Base-by-base conservation (phyloP, 495 filamentous ascomycete genomes). In the Xylaria palmicola region DNA sequence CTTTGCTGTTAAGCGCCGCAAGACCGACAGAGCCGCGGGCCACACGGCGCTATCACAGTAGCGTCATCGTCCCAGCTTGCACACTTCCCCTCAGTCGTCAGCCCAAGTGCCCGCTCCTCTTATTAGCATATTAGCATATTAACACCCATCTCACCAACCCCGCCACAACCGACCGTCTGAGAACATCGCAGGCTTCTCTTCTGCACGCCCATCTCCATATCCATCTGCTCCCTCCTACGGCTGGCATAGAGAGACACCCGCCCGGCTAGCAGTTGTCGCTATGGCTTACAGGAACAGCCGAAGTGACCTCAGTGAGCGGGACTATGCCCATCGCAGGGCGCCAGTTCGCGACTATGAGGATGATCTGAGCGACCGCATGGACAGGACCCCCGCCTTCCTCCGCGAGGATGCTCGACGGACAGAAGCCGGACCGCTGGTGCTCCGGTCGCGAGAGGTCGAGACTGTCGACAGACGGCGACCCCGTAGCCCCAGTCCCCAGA, bases 371-470 rank as follows among this genome's bases (percentile, higher is more conserved):
- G 73, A 72, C 39, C 62, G 62, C 17, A 57, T 54, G 19, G 63
- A 67, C 49, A 69, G 76, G 13, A 67, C 75, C 40, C 79, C 77
- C 20, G 69, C 72, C 47, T 80, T 78, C 60, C 63, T 80, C 53
- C 75, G 72, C 41, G 69, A 72, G 15, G 75, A 77, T 39, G 65
- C 60, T 27, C 71, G 72, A 54, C 75, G 72, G 19, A 30, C 70
- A 29, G 74, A 77, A 36, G 61, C 72, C 20, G 76, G 76, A 34
- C 64, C 71, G 52, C 30, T 81, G 58, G 78, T 81, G 20, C 75
- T 81, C 44, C 71, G 78, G 30, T 68, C 72, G 56, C 72, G 76
- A 40, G 78, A 81, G 56, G 65, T 76, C 32, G 79, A 81, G 66
- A 77, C 74, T 0, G 49, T 78, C 29, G 77, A 79, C 62, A 70